These are phyloP conservation scores for Leptomonas seymouri DNA, from an alignment of 208 protist species.

Conservation along the genomic window DNA sequence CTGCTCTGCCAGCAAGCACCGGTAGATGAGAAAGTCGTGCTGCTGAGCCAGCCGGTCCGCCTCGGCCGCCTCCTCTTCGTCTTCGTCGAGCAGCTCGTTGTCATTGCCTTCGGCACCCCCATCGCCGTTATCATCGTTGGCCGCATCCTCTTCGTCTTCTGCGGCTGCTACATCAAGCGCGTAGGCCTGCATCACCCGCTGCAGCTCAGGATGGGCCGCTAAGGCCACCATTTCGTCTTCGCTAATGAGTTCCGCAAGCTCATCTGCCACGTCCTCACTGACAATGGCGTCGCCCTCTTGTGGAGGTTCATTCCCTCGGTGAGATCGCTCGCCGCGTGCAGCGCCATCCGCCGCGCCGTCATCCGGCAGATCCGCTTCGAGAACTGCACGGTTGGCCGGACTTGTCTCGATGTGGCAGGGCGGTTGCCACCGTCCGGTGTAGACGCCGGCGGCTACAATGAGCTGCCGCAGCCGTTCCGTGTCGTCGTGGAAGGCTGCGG, in stretches of 20 bases:
- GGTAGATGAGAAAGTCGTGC: slow-evolving; percentile 39
- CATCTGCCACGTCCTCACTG: slow-evolving; percentile 10
- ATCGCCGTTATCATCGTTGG: slow-evolving; percentile 5
- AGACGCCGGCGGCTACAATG: slow-evolving; percentile 47
- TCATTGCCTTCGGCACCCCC: slow-evolving; percentile 13
- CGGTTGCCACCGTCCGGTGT: slow-evolving; percentile 36
- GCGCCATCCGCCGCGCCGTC: not conserved
- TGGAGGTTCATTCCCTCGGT: not conserved
- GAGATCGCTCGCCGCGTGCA: not conserved
- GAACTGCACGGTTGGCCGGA: slow-evolving; percentile 13
- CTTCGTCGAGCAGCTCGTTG: slow-evolving; percentile 25
- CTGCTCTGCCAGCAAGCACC: slow-evolving; percentile 36
- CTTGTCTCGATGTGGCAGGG: slow-evolving; percentile 33
- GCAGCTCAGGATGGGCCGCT: slow-evolving; percentile 16
- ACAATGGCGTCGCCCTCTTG: not conserved
- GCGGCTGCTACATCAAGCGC: slow-evolving; percentile 13
- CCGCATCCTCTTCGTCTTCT: slow-evolving; percentile 4
- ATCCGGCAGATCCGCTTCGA: slow-evolving; percentile 1
- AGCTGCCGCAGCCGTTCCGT: slow-evolving; percentile 64
- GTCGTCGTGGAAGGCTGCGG: slow-evolving; percentile 73
- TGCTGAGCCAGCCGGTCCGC: slow-evolving; percentile 33
- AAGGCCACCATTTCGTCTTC: slow-evolving; percentile 22
- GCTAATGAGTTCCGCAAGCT: slow-evolving; percentile 19
- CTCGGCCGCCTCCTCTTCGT: slow-evolving; percentile 33
- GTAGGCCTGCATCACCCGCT: slow-evolving; percentile 18